Percentiles rank a stretch among this genome's conserved stretches.
These are phyloP conservation scores for Omphalea diandra DNA, from an alignment of 441 rosid genomes.

Conservation along the genomic window DNA sequence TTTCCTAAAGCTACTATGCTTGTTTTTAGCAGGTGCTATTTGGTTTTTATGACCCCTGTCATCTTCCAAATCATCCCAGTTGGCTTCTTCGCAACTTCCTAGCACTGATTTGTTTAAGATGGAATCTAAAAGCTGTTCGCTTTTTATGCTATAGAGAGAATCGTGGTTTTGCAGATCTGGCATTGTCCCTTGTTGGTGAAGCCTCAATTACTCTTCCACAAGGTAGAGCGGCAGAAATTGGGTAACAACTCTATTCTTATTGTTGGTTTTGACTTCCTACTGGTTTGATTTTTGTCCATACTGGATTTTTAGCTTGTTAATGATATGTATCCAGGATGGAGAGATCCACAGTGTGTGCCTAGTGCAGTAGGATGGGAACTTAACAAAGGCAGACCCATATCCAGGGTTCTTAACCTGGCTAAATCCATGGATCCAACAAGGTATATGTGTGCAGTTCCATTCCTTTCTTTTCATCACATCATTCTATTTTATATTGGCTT, in stretches of 20 bases:
- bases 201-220: slow-evolving; percentile 55
- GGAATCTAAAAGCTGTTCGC: slow-evolving; percentile 64
- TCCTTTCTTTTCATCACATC: slow-evolving; percentile 12
- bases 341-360: slow-evolving; percentile 45
- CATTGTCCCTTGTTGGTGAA: slow-evolving; percentile 79
- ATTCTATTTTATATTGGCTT: slow-evolving; percentile 10
- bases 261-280: slow-evolving; percentile 18
- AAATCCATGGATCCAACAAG: slow-evolving; percentile 91
- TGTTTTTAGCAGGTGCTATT: slow-evolving; percentile 61
- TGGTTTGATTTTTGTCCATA: slow-evolving; percentile 4
- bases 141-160: slow-evolving; percentile 88
- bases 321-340: slow-evolving; percentile 42
- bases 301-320: slow-evolving; percentile 13
- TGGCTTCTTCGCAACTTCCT: slow-evolving; percentile 97
- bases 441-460: slow-evolving; percentile 32
- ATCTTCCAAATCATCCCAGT: slow-evolving; percentile 86
- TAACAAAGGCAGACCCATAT: slow-evolving; percentile 55
- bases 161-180: slow-evolving; percentile 85
- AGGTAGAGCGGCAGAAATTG: slow-evolving; percentile 54
- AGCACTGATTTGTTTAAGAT: slow-evolving; percentile 66
- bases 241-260: slow-evolving; percentile 33
- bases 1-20: slow-evolving; percentile 19
- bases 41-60: slow-evolving; percentile 92
- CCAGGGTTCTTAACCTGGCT: slow-evolving; percentile 78
- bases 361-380: slow-evolving; percentile 93